Evolutionary conservation across 257 asterid species (phyloP).

Genomic region (Thymus mandschuricus): DNA sequence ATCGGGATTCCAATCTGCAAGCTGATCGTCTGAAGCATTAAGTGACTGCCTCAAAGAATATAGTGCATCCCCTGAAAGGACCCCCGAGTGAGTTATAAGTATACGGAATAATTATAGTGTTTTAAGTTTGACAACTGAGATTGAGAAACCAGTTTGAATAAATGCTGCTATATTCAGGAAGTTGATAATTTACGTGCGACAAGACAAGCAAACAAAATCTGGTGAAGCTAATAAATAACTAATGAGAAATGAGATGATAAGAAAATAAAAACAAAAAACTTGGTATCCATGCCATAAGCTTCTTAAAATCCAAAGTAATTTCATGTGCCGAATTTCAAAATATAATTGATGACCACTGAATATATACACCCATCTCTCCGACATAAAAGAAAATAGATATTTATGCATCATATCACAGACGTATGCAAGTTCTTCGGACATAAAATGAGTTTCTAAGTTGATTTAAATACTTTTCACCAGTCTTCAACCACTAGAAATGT

Average conservation of each 20-base stretch:
- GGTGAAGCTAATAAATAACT: slow-evolving; percentile 1
- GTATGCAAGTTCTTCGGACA: background rate
- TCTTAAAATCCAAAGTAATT: background rate
- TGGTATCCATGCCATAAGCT: background rate
- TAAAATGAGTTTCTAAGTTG: background rate
- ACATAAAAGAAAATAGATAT: too few species aligned
- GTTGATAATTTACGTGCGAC: background rate
- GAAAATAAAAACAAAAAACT: background rate
- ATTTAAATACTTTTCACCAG: background rate
- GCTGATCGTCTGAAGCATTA: slow-evolving; percentile 64
- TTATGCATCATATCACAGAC: background rate
- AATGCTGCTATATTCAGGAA: background rate
- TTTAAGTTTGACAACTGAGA: slow-evolving; percentile 5
- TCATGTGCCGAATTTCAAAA: too few species aligned
- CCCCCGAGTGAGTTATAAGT: slow-evolving; percentile 7
- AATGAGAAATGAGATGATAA: background rate
- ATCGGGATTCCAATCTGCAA: slow-evolving; percentile 65
- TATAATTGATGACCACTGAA: too few species aligned
- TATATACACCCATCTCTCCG: too few species aligned
- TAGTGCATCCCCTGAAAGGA: slow-evolving; percentile 67
- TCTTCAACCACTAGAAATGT: background rate
- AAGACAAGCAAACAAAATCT: background rate
- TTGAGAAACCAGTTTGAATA: background rate
- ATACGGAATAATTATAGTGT: background rate
- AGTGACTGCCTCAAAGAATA: slow-evolving; percentile 57